Evolutionary conservation across 441 rosid species (phyloP), one percentile per base, ranked within the genome.

Genomic region (Jatropha podagrica): DNA sequence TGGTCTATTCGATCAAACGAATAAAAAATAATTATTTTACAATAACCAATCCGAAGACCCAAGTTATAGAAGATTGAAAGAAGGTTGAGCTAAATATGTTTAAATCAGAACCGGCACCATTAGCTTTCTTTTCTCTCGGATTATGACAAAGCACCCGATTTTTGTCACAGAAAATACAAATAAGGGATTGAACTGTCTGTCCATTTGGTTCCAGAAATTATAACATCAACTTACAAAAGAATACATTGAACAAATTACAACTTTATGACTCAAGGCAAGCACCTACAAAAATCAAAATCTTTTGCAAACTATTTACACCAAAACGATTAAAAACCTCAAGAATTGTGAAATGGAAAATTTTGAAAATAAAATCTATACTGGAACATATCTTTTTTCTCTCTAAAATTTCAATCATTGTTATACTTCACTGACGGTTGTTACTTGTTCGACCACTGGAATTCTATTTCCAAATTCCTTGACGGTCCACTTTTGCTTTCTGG

Each of bases 401-500:
- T 32, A 67, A 76, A 76, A 52, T 44, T 76, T 79, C 75, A 64
- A 62, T 26, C 44, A 38, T 66, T 61, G 65, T 77, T 12, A 54
- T 64, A 72, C 70, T 65, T 77, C 15, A 32, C 2, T 1, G 42
- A 20, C 18, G 60, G 58, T 64, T 75, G 58, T 85, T 81, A 91
- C 86, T 96, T 92, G 91, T 94, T 94, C 66, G 98, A 93, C 98
- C 99, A 96, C 78, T 90, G 98, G 86, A 96, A 94, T 81, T 96
- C 98, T 14, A 96, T 96, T 85, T 92, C 98, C 86, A 96, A 82
- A 73, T 89, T 89, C 88, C 99, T 84, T 1, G 97, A 82, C 2
- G 98, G 96, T 37, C 99, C 98, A 48, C 96, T 92, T 84, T 96
- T 96, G 85, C 99, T 96, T 82, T 91, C 89, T 0, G 99, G 99